These are phyloP conservation scores for Arthrobotrys pseudoclavata DNA, from an alignment of 2,329 filamentous ascomycete genomes.

Conservation along the genomic window DNA sequence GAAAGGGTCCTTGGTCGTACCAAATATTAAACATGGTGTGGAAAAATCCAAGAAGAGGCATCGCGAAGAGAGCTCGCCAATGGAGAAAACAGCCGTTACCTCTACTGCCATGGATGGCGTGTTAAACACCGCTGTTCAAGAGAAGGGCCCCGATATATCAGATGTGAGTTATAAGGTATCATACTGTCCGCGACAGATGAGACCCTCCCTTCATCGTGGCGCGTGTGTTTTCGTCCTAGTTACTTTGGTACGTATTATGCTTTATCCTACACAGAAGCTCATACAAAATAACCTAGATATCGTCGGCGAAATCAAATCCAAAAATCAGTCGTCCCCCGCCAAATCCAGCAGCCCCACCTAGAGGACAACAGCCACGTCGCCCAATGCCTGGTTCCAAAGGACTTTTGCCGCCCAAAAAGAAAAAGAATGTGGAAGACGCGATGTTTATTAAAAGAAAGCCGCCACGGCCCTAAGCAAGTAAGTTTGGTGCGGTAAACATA, in stretches of 20 bases:
- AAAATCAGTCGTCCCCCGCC: not conserved
- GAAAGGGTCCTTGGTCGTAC: not conserved
- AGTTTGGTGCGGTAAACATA: slow-evolving; percentile 1
- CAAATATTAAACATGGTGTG: not conserved
- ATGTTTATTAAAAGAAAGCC: slow-evolving; percentile 58
- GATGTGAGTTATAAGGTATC: not conserved
- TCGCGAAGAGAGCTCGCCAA: slow-evolving; percentile 1
- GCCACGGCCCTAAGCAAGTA: slow-evolving; percentile 32
- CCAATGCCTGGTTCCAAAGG: slow-evolving; percentile 42
- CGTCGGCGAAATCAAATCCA: not conserved
- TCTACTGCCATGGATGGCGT: not conserved
- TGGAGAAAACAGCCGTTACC: not conserved
- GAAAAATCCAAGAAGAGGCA: slow-evolving; percentile 19
- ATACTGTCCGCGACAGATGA: not conserved
- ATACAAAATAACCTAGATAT: not conserved
- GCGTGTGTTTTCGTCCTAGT: not conserved
- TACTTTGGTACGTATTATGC: not conserved
- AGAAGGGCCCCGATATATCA: not conserved
- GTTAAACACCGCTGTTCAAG: not conserved
- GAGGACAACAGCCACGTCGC: slow-evolving; percentile 32
- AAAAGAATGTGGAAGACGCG: slow-evolving; percentile 56
- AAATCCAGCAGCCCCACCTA: not conserved
- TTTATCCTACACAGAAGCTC: not conserved
- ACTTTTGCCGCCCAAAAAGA: slow-evolving; percentile 49
- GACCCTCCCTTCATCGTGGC: not conserved